phyloP scores from a whole-genome alignment of 164 flowering plant species.

The Cinnamomum micranthum region DNA sequence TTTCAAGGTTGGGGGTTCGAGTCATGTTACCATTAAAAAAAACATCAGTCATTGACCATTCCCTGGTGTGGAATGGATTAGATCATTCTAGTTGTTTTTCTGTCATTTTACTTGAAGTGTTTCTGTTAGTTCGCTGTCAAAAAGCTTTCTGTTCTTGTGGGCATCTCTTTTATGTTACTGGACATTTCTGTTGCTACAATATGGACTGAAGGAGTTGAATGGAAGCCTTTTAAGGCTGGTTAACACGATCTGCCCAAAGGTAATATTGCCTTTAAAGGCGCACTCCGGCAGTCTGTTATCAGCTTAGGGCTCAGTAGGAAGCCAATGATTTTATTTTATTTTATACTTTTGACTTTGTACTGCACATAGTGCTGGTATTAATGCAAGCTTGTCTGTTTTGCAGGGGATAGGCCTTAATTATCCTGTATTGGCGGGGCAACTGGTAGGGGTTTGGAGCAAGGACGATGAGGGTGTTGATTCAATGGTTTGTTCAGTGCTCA shows the following conservation, averaged over 20 bases:
- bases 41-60: too few relatives aligned
- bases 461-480: conserved; percentile 19
- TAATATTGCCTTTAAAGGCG: conserved; percentile 22
- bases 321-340: too few relatives aligned
- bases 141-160: conserved; percentile 12
- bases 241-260: conserved; percentile 28
- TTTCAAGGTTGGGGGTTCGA: neutral
- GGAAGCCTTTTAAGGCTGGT: conserved; percentile 23
- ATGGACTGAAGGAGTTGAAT: conserved; percentile 12
- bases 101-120: conserved; percentile 15
- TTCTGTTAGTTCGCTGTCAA: conserved; percentile 1
- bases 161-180: conserved; percentile 8
- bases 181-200: conserved; percentile 13
- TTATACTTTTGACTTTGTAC: neutral
- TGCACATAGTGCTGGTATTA: neutral
- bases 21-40: conserved; percentile 8
- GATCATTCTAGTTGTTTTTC: neutral
- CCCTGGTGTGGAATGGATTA: conserved; percentile 6
- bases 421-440: neutral
- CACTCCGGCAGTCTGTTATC: conserved; percentile 27
- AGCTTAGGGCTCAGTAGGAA: conserved; percentile 18
- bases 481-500: conserved; percentile 25
- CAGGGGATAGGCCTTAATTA: conserved; percentile 1
- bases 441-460: neutral
- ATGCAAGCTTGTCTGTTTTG: conserved; percentile 5